phyloP scores from a whole-genome alignment of 1,139 yeast species.

The Eremothecium sinecaudum region DNA sequence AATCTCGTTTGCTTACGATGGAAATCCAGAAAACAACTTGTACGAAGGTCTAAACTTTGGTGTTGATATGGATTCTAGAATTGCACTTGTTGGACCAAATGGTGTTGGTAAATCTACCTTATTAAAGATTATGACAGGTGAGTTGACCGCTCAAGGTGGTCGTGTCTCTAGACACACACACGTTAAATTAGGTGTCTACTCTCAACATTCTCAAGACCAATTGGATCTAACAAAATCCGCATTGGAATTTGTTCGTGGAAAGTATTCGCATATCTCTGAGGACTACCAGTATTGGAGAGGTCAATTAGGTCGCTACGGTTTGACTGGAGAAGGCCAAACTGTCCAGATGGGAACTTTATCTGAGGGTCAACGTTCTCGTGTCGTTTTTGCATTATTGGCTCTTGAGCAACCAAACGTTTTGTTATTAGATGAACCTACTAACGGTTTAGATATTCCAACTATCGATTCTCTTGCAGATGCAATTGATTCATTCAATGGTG shows the following conservation, averaged over 20 bases:
- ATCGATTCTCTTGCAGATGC: conserved; percentile 97
- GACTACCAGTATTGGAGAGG: conserved; percentile 99
- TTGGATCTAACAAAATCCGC: conserved; percentile 92
- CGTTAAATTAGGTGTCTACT: conserved; percentile 95
- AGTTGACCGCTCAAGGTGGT: conserved; percentile 78
- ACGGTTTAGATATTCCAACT: conserved; percentile 97
- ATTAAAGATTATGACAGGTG: conserved; percentile 94
- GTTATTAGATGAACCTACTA: conserved; percentile 97
- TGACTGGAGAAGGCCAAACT: conserved; percentile 98
- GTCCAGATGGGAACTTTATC: conserved; percentile 97
- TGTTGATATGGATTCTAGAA: conserved; percentile 98
- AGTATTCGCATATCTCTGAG: conserved; percentile 80
- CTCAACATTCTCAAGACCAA: conserved; percentile 98
- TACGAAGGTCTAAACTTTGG: conserved; percentile 91
- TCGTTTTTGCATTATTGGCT: conserved; percentile 92
- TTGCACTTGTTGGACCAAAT: conserved; percentile 96
- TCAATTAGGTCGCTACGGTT: conserved; percentile 95
- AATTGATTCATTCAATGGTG: conserved; percentile 88
- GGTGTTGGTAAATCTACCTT: conserved; percentile 99
- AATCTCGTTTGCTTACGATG: conserved; percentile 86
- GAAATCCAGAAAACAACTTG: conserved; percentile 76
- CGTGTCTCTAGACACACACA: conserved; percentile 97
- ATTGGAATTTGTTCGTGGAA: conserved; percentile 91
- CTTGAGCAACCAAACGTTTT: conserved; percentile 91
- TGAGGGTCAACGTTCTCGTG: conserved; percentile 99